Evolutionary conservation across 257 asterid genomes (phyloP), one percentile per base, ranked within the genome.

Genomic region (Plantago major): DNA sequence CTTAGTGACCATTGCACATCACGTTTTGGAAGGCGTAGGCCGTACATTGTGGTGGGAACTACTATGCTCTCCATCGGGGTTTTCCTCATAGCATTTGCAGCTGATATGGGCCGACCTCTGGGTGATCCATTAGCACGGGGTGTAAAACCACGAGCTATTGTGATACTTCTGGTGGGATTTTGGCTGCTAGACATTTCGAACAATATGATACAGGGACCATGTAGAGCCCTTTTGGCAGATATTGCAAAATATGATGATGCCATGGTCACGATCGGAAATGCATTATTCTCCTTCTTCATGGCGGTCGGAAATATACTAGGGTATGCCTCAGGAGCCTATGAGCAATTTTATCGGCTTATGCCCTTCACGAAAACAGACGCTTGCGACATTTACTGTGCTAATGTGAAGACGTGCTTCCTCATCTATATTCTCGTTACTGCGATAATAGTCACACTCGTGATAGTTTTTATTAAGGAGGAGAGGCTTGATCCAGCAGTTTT

Each of bases 191-290:
- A 84, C 48, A 44, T 77, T 16, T 62, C 83, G 0, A 81, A 81
- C 14, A 81, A 84, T 28, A 54, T 77, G 46, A 55, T 83, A 9
- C 87, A 79, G n/a, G 65, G 80, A 6, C 84, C 84, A 9, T 67
- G 75, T 14, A 63, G 86, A 40, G 84, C 84, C 10, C 53, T 82
- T 37, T 44, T 82, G 47, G 84, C 86, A 11, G 89, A 82, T 64
- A 54, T 82, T 1, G 63, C 89, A 0, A 72, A 58, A 22, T 22
- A 22, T 22, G 26, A 66, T 0, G 68, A 58, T 22, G 55, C 70
- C 3, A 19, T 66, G 73, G 65, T 73, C 53, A 81, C 78, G 0
- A 44, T 69, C 4, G 81, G 81, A 3, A 76, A 78, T 44, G 81
- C 82, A 10, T 60, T 73, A 2, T 76, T 73, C 46, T 72, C 89